Base-by-base conservation (phyloP, 768 basidiomycete genomes). In the Pulveroboletus ravenelii region DNA sequence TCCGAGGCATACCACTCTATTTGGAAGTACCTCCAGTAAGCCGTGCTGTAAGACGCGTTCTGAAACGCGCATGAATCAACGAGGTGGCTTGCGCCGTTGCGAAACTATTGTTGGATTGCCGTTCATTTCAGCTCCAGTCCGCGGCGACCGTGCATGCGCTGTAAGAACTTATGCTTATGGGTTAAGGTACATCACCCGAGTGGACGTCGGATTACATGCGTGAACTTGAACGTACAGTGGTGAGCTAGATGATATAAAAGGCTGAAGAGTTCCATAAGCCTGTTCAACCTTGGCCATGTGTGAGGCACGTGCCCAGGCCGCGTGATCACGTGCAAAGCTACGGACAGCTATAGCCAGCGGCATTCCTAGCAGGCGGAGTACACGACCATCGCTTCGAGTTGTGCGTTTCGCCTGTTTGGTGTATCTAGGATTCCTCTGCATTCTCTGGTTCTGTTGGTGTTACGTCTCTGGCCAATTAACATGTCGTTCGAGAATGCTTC, bases 401-500 rank as follows among this genome's bases (percentile, higher is more conserved):
- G 8, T 39, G 30, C 29, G 31, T 36, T n/a, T 17, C 23, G 20
- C 41, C 49, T 41, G 49, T 37, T 48, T 32, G 32, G 40, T 37
- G 13, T 29, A 41, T 31, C 27, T 14, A 7, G 23, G 38, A 25
- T 17, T 31, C 14, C 3, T 23, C 9, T 15, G 17, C 10, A 5
- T 13, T 32, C 32, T 37, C 25, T 37, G 17, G 34, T 18, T 29
- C 10, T 17, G 23, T 32, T 5, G 23, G 13, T 31, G 34, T 40
- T 41, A n/a, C 17, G 9, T 1, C 45, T n/a, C 41, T 18, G 29
- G 20, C 13, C 30, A 41, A 37, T 37, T 37, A 34, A 17, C 50
- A 88, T 88, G 87, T 88, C 87, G 23, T 89, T 90, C 61, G 85
- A 89, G 62, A 73, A 91, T 78, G 89, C 89, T 27, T 74, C 83